These are phyloP conservation scores for Lathyrus oleraceus DNA, from an alignment of 306 rosid genomes.

Conservation along the genomic window DNA sequence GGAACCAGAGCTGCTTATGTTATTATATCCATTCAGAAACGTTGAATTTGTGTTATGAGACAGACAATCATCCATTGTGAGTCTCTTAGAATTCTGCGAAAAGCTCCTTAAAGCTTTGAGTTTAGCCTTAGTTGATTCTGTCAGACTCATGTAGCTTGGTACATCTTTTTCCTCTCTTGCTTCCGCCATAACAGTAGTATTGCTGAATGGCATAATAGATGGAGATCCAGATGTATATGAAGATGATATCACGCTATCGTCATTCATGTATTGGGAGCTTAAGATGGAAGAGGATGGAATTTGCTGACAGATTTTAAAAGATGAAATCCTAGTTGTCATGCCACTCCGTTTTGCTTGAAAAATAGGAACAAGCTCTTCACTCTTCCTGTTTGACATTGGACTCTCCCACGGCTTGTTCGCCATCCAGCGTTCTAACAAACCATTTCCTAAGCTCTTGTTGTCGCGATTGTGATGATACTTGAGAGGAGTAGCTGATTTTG, in stretches of 20 bases:
- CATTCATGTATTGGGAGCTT: slow-evolving; percentile 66
- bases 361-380: slow-evolving; percentile 37
- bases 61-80: too few species aligned
- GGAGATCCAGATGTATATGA: slow-evolving; percentile 57
- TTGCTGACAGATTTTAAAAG: slow-evolving; percentile 39
- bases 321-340: slow-evolving; percentile 63
- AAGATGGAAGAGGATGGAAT: slow-evolving; percentile 58
- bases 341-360: slow-evolving; percentile 58
- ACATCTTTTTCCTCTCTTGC: slow-evolving; percentile 41
- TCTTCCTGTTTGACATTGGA: too few species aligned
- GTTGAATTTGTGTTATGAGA: too few species aligned
- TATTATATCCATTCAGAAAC: too few species aligned
- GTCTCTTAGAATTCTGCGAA: too few species aligned
- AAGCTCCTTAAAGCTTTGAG: slow-evolving; percentile 43
- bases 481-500: slow-evolving; percentile 44
- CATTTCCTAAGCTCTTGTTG: slow-evolving; percentile 47
- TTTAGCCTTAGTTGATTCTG: slow-evolving; percentile 66
- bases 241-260: slow-evolving; percentile 51
- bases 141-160: slow-evolving; percentile 74
- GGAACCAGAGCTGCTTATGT: too few species aligned
- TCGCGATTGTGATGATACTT: slow-evolving; percentile 45
- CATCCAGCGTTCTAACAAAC: slow-evolving; percentile 84
- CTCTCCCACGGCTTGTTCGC: slow-evolving; percentile 79
- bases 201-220: slow-evolving; percentile 35
- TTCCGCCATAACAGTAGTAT: slow-evolving; percentile 34